Evolutionary conservation across 2,329 filamentous ascomycete genomes (phyloP), one percentile per base, ranked within the genome.

Genomic region (Neocucurbitaria cava): DNA sequence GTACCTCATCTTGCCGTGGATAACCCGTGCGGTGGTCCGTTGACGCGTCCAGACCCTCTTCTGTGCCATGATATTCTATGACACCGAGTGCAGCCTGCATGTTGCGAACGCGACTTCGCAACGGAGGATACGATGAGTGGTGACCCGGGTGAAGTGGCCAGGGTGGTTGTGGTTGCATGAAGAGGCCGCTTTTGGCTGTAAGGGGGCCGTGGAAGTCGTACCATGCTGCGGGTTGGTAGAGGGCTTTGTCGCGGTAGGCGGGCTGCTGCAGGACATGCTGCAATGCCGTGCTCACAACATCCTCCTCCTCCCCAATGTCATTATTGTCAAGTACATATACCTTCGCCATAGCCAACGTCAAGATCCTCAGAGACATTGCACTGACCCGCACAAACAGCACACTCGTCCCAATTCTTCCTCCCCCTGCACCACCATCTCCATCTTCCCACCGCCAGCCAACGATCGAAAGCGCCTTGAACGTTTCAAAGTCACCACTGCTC

Each of bases 251-350:
- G 15, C 42, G 38, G 21, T 57, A 35, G n/a, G 31, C 18, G 1
- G 43, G 38, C 3, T 13, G 18, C 20, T n/a, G 18, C 5, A 65
- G 46, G 15, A 68, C 69, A 0, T 78, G 80, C 18, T 70, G 59
- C 2, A 83, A 81, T 2, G 79, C 81, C 81, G 66, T 0, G 46
- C 42, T 13, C 11, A 17, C 31, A 17, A 17, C 31, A 18, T 42
- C 18, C 15, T n/a, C 28, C 1, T 28, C 46, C 15, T 18, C 28
- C 0, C 35, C 46, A 13, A 23, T 13, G 5, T 54, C 45, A 18
- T 17, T 31, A 8, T 43, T 15, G 0, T 77, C 77, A 40, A 81
- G 23, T 59, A 56, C 26, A 71, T 50, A 31, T 58, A 55, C 10
- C 54, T 47, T 28, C 65, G 45, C 28, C 62, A 66, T 62, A 56